These are phyloP conservation scores for Flagelloscypha sp. DNA, from an alignment of 768 basidiomycete species.

Conservation along the genomic window DNA sequence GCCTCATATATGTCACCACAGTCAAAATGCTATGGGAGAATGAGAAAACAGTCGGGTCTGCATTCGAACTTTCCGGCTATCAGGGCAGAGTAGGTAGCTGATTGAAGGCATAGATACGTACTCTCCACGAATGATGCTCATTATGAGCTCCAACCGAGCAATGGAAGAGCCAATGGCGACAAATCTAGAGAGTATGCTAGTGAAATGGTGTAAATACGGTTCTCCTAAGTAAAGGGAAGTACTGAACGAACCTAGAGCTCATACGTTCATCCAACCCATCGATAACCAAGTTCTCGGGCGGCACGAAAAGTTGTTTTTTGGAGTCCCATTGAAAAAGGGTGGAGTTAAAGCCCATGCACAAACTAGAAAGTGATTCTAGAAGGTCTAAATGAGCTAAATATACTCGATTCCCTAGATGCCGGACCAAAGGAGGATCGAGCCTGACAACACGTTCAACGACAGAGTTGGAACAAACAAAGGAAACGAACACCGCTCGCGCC, in stretches of 20 bases:
- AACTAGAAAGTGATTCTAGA: constrained; percentile 43
- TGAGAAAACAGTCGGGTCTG: too few relatives aligned
- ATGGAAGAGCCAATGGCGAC: constrained; percentile 58
- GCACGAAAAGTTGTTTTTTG: constrained; percentile 44
- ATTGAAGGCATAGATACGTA: constrained; percentile 17
- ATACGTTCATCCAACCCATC: constrained; percentile 51
- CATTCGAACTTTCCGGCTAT: constrained; percentile 31
- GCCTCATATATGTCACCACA: too few relatives aligned
- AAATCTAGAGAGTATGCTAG: constrained; percentile 55
- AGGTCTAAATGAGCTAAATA: constrained; percentile 42
- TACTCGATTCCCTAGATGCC: constrained; percentile 28
- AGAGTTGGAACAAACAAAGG: background rate
- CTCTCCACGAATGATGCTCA: constrained; percentile 41
- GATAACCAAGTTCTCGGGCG: constrained; percentile 32
- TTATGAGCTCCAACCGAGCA: constrained; percentile 55
- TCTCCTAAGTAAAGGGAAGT: background rate
- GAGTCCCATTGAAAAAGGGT: constrained; percentile 57
- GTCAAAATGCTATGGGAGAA: too few relatives aligned
- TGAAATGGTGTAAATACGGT: background rate
- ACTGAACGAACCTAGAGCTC: constrained; percentile 41
- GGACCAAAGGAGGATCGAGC: constrained; percentile 36
- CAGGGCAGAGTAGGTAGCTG: background rate
- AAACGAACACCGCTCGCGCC: constrained; percentile 44
- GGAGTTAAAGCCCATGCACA: constrained; percentile 63
- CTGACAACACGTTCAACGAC: constrained; percentile 24